A percentile compares a stretch with the other conserved stretches of the same genome.
Conservation (phyloP, 164 flowering plant genomes). For the Brasenia schreberi region DNA sequence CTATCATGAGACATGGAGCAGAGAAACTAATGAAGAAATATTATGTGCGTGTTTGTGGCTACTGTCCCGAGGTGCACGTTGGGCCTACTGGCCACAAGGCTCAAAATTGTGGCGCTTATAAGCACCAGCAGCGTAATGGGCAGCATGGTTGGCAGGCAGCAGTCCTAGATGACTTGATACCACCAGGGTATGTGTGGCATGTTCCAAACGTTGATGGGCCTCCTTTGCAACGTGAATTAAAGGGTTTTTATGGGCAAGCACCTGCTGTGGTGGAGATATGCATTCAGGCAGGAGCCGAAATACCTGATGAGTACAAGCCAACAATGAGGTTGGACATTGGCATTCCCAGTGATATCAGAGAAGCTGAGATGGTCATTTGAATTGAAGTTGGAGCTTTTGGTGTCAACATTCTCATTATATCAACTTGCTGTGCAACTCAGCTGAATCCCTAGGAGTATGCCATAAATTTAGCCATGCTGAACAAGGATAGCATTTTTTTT, state of each 20-base stretch:
- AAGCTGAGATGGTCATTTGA: slow-evolving; percentile 93
- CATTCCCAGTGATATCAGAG: slow-evolving; percentile 50
- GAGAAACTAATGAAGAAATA: slow-evolving; percentile 70
- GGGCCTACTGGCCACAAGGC: slow-evolving; percentile 91
- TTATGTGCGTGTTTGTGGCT: slow-evolving; percentile 82
- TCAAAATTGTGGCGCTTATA: slow-evolving; percentile 84
- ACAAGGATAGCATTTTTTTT: too few species aligned
- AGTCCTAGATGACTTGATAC: slow-evolving; percentile 75
- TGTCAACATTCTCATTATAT: too few species aligned
- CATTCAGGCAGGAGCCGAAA: slow-evolving; percentile 83
- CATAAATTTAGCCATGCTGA: too few species aligned
- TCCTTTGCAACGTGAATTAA: slow-evolving; percentile 52
- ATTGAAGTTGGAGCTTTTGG: not conserved
- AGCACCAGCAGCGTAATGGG: slow-evolving; percentile 97
- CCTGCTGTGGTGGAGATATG: slow-evolving; percentile 94
- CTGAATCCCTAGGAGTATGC: too few species aligned
- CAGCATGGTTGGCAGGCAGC: slow-evolving; percentile 98
- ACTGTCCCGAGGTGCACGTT: slow-evolving; percentile 90
- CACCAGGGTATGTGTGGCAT: slow-evolving; percentile 93
- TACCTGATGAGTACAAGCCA: slow-evolving; percentile 65
- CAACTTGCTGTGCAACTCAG: too few species aligned
- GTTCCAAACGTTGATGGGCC: slow-evolving; percentile 64
- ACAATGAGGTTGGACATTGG: slow-evolving; percentile 96
- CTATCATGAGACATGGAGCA: slow-evolving; percentile 68
- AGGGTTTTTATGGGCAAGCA: slow-evolving; percentile 84